Percentiles rank a stretch among this genome's conserved stretches.
Conservation (phyloP, 1,284 basidiomycete genomes). For the Cutaneotrichosporon dermatis region DNA sequence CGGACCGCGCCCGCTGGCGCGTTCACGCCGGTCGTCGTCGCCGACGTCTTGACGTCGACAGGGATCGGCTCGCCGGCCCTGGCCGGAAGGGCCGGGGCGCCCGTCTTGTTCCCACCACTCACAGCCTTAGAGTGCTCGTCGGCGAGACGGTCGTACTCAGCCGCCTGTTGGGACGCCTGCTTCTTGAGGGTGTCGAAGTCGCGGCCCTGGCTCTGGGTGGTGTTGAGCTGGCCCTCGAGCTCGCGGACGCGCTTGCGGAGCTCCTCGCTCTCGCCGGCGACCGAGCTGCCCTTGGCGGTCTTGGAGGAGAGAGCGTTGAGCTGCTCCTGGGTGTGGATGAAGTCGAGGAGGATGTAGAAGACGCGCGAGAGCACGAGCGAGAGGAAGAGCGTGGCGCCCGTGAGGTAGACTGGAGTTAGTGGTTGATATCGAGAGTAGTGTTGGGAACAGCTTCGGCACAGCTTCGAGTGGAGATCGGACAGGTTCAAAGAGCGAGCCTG, state of each 20-base stretch:
- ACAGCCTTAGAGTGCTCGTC: constrained; percentile 65
- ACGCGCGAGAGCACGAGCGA: constrained; percentile 87
- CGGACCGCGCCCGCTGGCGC: background rate
- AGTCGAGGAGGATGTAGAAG: constrained; percentile 85
- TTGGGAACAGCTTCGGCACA: too few relatives aligned
- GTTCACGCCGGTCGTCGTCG: background rate
- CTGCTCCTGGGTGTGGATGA: constrained; percentile 83
- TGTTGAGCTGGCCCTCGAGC: constrained; percentile 59
- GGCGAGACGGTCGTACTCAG: constrained; percentile 74
- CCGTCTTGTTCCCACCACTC: constrained; percentile 17
- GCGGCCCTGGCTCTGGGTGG: constrained; percentile 51
- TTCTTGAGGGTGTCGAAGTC: constrained; percentile 79
- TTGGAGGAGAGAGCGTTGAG: constrained; percentile 74
- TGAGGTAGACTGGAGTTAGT: constrained; percentile 66
- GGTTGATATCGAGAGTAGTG: background rate
- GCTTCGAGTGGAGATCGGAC: too few relatives aligned
- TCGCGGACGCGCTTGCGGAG: constrained; percentile 61
- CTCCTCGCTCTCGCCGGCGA: constrained; percentile 49
- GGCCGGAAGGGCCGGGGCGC: too few relatives aligned
- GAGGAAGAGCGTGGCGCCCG: constrained; percentile 88
- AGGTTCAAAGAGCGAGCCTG: too few relatives aligned
- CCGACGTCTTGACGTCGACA: background rate
- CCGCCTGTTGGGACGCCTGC: constrained; percentile 69
- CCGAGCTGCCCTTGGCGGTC: constrained; percentile 50
- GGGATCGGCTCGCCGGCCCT: background rate